Evolutionary conservation across 2,329 filamentous ascomycete genomes (phyloP).

Genomic region (Penicillium italicum): DNA sequence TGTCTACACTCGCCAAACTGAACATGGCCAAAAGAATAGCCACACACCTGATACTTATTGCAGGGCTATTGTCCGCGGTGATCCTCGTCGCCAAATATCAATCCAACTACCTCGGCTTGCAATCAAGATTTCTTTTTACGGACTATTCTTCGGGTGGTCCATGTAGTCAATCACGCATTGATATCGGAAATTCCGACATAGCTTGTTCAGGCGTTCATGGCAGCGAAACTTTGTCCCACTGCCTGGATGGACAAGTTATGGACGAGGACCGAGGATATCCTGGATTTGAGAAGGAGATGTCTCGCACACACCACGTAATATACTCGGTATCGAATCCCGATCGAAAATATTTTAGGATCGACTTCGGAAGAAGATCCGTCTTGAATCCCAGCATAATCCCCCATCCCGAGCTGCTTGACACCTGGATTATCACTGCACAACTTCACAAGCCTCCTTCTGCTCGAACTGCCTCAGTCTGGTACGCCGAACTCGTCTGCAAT

Average conservation of each 20-base stretch:
- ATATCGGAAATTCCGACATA: not conserved
- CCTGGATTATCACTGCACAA: slow-evolving; percentile 54
- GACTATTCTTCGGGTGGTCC: not conserved
- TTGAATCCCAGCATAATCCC: slow-evolving; percentile 59
- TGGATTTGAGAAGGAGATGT: not conserved
- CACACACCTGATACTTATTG: slow-evolving; percentile 3
- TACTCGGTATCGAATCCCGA: slow-evolving; percentile 49
- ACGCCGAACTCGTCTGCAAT: slow-evolving; percentile 50
- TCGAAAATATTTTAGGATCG: slow-evolving; percentile 49
- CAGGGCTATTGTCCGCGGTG: slow-evolving; percentile 1
- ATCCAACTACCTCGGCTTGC: not conserved
- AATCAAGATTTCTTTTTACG: not conserved
- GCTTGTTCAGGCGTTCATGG: not conserved
- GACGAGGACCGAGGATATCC: not conserved
- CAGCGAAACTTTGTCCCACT: not conserved
- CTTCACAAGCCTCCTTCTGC: slow-evolving; percentile 28
- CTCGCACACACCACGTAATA: slow-evolving; percentile 32
- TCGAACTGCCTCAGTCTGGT: slow-evolving; percentile 30
- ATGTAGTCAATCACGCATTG: not conserved
- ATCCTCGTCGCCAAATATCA: not conserved
- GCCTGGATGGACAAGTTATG: not conserved
- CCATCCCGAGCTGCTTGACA: slow-evolving; percentile 48
- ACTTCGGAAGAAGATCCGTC: slow-evolving; percentile 43
- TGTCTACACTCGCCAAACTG: not conserved
- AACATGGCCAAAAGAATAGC: slow-evolving; percentile 1